These are phyloP conservation scores for Conticribra guillardii DNA, from an alignment of 108 stramenopile genomes.

Conservation along the genomic window DNA sequence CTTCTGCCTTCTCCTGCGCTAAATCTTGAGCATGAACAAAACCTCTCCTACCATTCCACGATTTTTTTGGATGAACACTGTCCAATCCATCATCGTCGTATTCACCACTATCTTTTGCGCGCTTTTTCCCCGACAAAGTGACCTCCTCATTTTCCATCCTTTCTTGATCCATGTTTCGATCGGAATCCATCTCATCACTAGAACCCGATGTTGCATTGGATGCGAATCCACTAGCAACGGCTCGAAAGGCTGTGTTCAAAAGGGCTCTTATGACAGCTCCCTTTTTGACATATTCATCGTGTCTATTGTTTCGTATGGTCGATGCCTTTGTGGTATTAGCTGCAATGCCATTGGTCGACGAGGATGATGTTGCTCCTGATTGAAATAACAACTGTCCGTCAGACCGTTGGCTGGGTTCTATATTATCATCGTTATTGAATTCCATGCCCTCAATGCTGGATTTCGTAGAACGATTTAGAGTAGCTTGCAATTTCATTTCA, in stretches of 20 bases:
- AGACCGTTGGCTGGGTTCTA: no score
- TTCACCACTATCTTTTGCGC: background rate
- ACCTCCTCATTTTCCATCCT: background rate
- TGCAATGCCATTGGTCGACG: no score
- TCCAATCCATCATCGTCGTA: no score
- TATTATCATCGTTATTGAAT: no score
- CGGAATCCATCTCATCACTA: slow-evolving; percentile 5
- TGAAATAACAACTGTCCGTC: no score
- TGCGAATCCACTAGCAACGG: slow-evolving; percentile 37
- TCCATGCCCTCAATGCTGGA: no score
- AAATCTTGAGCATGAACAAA: slow-evolving; percentile 34
- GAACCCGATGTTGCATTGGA: background rate
- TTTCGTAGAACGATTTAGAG: no score
- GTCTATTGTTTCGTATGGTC: slow-evolving; percentile 37
- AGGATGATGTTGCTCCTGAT: no score
- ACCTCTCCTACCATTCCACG: slow-evolving; percentile 5
- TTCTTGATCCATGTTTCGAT: slow-evolving; percentile 1
- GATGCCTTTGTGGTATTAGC: no score
- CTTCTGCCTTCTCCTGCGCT: slow-evolving; percentile 53
- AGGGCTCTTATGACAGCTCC: slow-evolving; percentile 57
- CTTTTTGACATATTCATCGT: slow-evolving; percentile 57
- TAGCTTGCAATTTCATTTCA: no score
- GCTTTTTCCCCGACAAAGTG: slow-evolving; percentile 5
- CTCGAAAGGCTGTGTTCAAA: slow-evolving; percentile 45
- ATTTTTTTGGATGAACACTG: no score